Evolutionary conservation across 306 rosid genomes (phyloP).

Genomic region (Aeschynomene evenia): DNA sequence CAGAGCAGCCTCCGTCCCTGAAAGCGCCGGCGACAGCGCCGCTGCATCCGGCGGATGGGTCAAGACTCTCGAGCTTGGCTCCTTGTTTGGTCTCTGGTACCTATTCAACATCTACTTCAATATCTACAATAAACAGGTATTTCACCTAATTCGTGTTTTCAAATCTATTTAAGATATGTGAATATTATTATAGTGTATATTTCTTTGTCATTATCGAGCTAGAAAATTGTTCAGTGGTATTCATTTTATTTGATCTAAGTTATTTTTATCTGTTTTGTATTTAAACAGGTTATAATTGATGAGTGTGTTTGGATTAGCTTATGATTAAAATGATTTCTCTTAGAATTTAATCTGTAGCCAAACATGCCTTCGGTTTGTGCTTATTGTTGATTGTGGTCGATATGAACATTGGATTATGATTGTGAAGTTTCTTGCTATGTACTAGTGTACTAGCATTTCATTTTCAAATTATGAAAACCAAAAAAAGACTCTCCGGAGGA

Average conservation of each 20-base stretch:
- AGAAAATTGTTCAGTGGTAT: too few species aligned
- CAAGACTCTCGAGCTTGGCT: slow-evolving; percentile 76
- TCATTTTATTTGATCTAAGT: neutral
- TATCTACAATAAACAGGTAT: slow-evolving; percentile 92
- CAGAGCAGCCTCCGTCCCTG: slow-evolving; percentile 64
- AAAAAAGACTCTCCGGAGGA: neutral
- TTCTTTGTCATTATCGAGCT: too few species aligned
- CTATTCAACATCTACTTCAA: slow-evolving; percentile 95
- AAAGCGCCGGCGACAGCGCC: slow-evolving; percentile 39
- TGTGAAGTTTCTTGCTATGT: neutral
- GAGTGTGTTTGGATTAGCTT: neutral
- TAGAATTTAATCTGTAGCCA: neutral
- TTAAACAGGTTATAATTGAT: too few species aligned
- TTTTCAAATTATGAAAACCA: neutral
- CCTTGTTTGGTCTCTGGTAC: slow-evolving; percentile 85
- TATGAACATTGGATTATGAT: neutral
- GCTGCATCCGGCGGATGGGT: slow-evolving; percentile 27
- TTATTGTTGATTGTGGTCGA: neutral
- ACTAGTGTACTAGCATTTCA: neutral
- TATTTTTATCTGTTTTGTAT: too few species aligned
- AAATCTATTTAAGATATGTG: neutral
- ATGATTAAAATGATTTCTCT: too few species aligned
- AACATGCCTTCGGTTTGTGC: neutral
- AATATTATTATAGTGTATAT: too few species aligned
- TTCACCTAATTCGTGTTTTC: neutral